phyloP scores from a whole-genome alignment of 2,329 filamentous ascomycete species.

The Pseudocercospora musae region DNA sequence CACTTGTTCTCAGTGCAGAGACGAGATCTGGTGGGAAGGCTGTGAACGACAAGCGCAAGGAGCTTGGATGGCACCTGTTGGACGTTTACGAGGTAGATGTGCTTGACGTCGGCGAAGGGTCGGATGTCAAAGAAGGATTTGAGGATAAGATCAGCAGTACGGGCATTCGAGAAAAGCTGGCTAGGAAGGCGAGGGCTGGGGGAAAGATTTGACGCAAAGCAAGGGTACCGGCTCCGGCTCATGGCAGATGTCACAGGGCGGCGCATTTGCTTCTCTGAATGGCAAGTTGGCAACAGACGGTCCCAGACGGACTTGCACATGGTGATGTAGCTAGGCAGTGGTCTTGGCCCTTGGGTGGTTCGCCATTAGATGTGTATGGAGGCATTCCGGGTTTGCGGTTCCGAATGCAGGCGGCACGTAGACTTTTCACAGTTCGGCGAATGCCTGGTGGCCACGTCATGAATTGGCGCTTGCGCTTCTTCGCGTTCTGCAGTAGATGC shows the following conservation, averaged over 20 bases:
- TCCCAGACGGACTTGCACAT: background rate
- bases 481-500: background rate
- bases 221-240: background rate
- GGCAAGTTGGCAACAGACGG: background rate
- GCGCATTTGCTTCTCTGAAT: background rate
- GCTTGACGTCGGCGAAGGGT: slow-evolving; percentile 61
- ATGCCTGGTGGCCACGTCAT: slow-evolving; percentile 1
- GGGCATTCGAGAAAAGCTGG: slow-evolving; percentile 55
- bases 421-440: background rate
- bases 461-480: background rate
- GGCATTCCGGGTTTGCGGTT: background rate
- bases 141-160: slow-evolving; percentile 88
- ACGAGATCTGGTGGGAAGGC: slow-evolving; percentile 78
- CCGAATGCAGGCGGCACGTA: background rate
- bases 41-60: slow-evolving; percentile 77
- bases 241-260: background rate
- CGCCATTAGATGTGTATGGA: background rate
- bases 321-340: background rate
- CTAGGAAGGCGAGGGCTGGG: slow-evolving; percentile 17
- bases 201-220: slow-evolving; percentile 4
- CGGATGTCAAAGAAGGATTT: slow-evolving; percentile 57
- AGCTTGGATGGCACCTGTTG: slow-evolving; percentile 71
- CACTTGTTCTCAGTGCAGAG: slow-evolving; percentile 82
- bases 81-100: slow-evolving; percentile 88
- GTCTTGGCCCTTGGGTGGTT: background rate